Conservation (phyloP, 2,329 filamentous ascomycete genomes). For the Fusarium duplospermum region DNA sequence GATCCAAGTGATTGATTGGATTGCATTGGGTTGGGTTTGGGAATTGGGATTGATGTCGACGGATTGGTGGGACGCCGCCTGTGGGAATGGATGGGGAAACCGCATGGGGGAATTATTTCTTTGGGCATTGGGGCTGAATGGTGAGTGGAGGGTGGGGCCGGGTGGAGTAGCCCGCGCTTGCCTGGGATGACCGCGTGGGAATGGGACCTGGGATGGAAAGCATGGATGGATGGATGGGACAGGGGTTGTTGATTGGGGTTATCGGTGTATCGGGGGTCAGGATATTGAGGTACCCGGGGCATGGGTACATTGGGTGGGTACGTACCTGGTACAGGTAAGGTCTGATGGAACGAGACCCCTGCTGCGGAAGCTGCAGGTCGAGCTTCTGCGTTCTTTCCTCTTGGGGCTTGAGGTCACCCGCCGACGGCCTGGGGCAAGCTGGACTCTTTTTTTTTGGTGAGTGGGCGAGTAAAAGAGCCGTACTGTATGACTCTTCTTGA, state of each 20-base stretch:
- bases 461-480: constrained; percentile 21
- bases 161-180: constrained; percentile 1
- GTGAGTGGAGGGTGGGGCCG: constrained; percentile 31
- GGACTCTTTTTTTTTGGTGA: constrained; percentile 7
- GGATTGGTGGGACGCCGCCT: constrained; percentile 5
- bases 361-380: constrained; percentile 35
- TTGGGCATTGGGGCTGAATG: constrained; percentile 42
- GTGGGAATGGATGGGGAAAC: constrained; percentile 38
- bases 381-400: constrained; percentile 39
- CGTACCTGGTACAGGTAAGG: constrained; percentile 24
- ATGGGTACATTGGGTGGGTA: constrained; percentile 12
- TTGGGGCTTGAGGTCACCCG: constrained; percentile 31
- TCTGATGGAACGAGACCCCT: constrained; percentile 25
- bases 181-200: constrained; percentile 41
- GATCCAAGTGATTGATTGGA: neutral
- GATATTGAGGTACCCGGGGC: constrained; percentile 23
- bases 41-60: neutral
- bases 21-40: constrained; percentile 13
- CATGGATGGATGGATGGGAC: constrained; percentile 5
- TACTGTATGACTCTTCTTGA: constrained; percentile 14
- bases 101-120: constrained; percentile 38
- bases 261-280: constrained; percentile 41
- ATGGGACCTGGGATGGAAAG: constrained; percentile 33
- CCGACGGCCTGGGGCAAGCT: constrained; percentile 19
- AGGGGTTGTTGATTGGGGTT: constrained; percentile 14